A percentile compares a stretch with the other conserved stretches of the same genome.
Evolutionary conservation across 1,284 basidiomycete species (phyloP).

Genomic region (Gomphus bonarii): DNA sequence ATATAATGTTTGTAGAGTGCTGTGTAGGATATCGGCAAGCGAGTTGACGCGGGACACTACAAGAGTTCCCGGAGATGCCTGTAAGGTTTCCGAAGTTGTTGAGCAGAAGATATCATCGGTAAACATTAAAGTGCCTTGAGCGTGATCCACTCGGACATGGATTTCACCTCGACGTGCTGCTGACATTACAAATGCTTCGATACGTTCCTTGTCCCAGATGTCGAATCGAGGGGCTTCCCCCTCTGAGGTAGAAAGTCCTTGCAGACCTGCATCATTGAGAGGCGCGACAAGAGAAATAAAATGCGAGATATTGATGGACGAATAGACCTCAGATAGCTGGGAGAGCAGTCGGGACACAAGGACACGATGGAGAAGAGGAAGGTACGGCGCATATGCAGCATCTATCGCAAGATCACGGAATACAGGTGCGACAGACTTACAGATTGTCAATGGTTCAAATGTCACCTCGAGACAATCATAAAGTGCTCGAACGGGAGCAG

Average conservation of each 20-base stretch:
- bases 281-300: slow-evolving; percentile 72
- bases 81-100: slow-evolving; percentile 27
- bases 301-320: slow-evolving; percentile 73
- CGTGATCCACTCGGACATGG: slow-evolving; percentile 84
- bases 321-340: slow-evolving; percentile 92
- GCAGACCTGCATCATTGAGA: slow-evolving; percentile 30
- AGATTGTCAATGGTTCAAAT: slow-evolving; percentile 91
- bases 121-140: slow-evolving; percentile 79
- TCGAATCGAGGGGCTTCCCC: slow-evolving; percentile 24
- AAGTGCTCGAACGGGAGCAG: slow-evolving; percentile 65
- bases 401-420: slow-evolving; percentile 55
- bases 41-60: slow-evolving; percentile 68
- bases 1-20: slow-evolving; percentile 48
- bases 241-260: neutral
- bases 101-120: slow-evolving; percentile 59
- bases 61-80: slow-evolving; percentile 60
- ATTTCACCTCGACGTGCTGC: slow-evolving; percentile 87
- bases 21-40: slow-evolving; percentile 67
- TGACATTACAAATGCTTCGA: slow-evolving; percentile 90
- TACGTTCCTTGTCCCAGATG: slow-evolving; percentile 57
- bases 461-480: slow-evolving; percentile 91
- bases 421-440: slow-evolving; percentile 75
- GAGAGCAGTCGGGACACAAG: slow-evolving; percentile 90
- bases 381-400: slow-evolving; percentile 55
- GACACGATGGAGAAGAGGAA: slow-evolving; percentile 86